A percentile compares a stretch with the other conserved stretches of the same genome.
These are phyloP conservation scores for Vicia faba DNA, from an alignment of 306 rosid species.

Conservation along the genomic window DNA sequence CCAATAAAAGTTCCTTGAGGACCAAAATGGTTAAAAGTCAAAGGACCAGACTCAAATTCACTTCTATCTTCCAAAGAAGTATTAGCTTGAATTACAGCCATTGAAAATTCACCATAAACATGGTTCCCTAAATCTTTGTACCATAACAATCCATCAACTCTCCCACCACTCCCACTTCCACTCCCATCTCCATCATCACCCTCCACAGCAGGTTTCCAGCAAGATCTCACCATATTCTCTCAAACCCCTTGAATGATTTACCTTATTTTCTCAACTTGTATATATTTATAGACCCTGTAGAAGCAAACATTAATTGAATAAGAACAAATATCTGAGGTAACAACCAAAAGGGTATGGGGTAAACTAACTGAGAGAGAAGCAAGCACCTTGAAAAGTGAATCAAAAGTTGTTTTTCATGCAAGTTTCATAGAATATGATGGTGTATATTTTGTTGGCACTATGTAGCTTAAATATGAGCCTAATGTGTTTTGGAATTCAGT, in stretches of 20 bases:
- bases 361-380: slow-evolving; percentile 48
- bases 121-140: slow-evolving; percentile 85
- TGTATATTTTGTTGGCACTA: slow-evolving; percentile 35
- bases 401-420: slow-evolving; percentile 45
- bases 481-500: slow-evolving; percentile 36
- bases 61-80: slow-evolving; percentile 76
- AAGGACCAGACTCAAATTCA: slow-evolving; percentile 79
- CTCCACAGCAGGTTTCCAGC: slow-evolving; percentile 69
- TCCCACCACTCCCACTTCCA: slow-evolving; percentile 58
- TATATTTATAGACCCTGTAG: slow-evolving; percentile 35
- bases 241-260: background rate
- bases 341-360: slow-evolving; percentile 72
- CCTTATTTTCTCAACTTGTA: slow-evolving; percentile 19
- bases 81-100: slow-evolving; percentile 95
- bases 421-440: slow-evolving; percentile 66
- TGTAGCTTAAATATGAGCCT: slow-evolving; percentile 68
- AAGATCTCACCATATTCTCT: slow-evolving; percentile 67
- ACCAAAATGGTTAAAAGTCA: slow-evolving; percentile 55
- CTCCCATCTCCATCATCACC: slow-evolving; percentile 66
- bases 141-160: slow-evolving; percentile 83
- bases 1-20: slow-evolving; percentile 86
- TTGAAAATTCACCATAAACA: slow-evolving; percentile 78
- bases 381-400: slow-evolving; percentile 55
- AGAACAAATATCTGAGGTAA: slow-evolving; percentile 47
- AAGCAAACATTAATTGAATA: slow-evolving; percentile 56